phyloP scores from a whole-genome alignment of 2,329 filamentous ascomycete genomes.

The Uncinocarpus reesii region DNA sequence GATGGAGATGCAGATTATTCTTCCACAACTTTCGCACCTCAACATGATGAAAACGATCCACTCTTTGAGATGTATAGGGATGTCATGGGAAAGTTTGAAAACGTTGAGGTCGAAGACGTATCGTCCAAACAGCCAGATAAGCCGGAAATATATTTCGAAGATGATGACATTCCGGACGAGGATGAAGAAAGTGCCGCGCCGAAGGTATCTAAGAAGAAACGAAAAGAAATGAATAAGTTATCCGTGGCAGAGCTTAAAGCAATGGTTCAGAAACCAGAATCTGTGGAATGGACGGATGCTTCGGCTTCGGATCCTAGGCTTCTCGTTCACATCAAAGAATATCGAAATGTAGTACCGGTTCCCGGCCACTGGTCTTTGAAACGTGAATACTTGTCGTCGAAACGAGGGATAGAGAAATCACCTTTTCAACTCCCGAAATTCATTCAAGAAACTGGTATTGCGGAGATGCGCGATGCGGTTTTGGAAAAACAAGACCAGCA shows the following conservation, averaged over 20 bases:
- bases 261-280: slow-evolving; percentile 77
- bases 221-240: slow-evolving; percentile 81
- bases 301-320: slow-evolving; percentile 81
- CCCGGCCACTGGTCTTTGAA: slow-evolving; percentile 92
- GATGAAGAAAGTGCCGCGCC: slow-evolving; percentile 50
- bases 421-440: slow-evolving; percentile 89
- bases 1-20: slow-evolving; percentile 34
- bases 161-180: slow-evolving; percentile 77
- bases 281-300: slow-evolving; percentile 95
- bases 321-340: slow-evolving; percentile 87
- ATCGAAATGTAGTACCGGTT: slow-evolving; percentile 90
- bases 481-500: slow-evolving; percentile 92
- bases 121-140: slow-evolving; percentile 60
- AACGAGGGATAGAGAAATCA: slow-evolving; percentile 91
- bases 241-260: slow-evolving; percentile 94
- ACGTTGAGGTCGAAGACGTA: slow-evolving; percentile 52
- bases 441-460: slow-evolving; percentile 93
- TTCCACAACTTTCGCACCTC: slow-evolving; percentile 24
- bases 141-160: slow-evolving; percentile 71
- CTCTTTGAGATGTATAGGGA: slow-evolving; percentile 74
- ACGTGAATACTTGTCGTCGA: slow-evolving; percentile 92
- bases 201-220: slow-evolving; percentile 87
- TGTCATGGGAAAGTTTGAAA: slow-evolving; percentile 70
- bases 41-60: slow-evolving; percentile 58
- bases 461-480: slow-evolving; percentile 94